phyloP scores from a whole-genome alignment of 371 early-diverging fungal species.

The Apophysomyces sp. region DNA sequence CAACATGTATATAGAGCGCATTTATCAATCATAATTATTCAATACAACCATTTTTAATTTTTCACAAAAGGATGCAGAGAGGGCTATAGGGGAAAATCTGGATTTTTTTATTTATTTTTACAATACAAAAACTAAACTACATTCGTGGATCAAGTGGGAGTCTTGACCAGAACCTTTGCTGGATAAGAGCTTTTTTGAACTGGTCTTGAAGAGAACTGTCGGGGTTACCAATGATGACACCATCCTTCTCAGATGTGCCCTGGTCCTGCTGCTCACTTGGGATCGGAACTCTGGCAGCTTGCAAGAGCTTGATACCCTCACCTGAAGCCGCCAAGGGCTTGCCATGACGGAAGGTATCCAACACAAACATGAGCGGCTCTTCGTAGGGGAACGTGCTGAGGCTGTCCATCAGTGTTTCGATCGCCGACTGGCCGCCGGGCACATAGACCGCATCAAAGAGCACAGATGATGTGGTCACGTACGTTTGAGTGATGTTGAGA shows the following conservation, averaged over 20 bases:
- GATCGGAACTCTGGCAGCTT: slow-evolving; percentile 14
- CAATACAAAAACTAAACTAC: neutral
- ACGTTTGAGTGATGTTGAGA: slow-evolving; percentile 23
- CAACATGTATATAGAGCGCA: neutral
- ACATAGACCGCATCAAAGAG: slow-evolving; percentile 42
- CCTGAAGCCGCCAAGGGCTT: slow-evolving; percentile 36
- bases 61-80: too few species aligned
- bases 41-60: neutral
- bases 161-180: slow-evolving; percentile 39
- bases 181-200: slow-evolving; percentile 20
- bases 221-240: slow-evolving; percentile 17
- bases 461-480: slow-evolving; percentile 30
- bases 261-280: slow-evolving; percentile 3
- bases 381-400: slow-evolving; percentile 27
- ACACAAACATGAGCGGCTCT: slow-evolving; percentile 30
- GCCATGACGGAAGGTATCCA: slow-evolving; percentile 36
- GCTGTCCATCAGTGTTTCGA: slow-evolving; percentile 13
- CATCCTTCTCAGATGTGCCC: slow-evolving; percentile 9
- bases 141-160: slow-evolving; percentile 27
- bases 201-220: neutral
- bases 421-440: slow-evolving; percentile 27
- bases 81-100: neutral
- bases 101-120: neutral
- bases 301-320: slow-evolving; percentile 22
- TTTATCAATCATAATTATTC: neutral